Percentiles rank a stretch among this genome's conserved stretches.
Evolutionary conservation across 306 rosid genomes (phyloP).

Genomic region (Leucaena leucocephala): DNA sequence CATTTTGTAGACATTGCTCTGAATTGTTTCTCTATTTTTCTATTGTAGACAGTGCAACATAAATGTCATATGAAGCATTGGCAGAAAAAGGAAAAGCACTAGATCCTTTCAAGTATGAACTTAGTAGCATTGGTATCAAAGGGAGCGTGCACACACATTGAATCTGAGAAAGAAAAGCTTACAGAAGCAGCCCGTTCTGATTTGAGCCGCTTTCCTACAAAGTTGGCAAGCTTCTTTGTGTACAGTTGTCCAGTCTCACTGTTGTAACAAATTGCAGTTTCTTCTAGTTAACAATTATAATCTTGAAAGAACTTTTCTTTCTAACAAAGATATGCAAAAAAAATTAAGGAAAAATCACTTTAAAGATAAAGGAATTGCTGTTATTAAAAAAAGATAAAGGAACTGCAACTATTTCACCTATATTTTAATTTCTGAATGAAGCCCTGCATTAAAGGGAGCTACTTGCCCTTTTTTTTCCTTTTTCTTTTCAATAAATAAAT

Average conservation of each 20-base stretch:
- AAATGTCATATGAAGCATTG: conserved; percentile 4
- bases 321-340: neutral
- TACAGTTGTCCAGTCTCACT: conserved; percentile 84
- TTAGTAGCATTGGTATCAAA: conserved; percentile 17
- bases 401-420: conserved; percentile 16
- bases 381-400: neutral
- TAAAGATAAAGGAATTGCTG: neutral
- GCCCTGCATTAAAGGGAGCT: neutral
- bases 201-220: conserved; percentile 84
- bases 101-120: conserved; percentile 26
- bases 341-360: neutral
- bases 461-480: neutral
- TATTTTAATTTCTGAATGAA: conserved; percentile 17
- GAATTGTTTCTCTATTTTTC: neutral
- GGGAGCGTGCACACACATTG: neutral
- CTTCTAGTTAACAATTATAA: conserved; percentile 26
- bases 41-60: conserved; percentile 10
- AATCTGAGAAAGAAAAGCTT: conserved; percentile 49
- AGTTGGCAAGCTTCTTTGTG: conserved; percentile 87
- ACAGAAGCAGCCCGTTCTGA: conserved; percentile 96
- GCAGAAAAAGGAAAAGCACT: neutral
- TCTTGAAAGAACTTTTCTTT: conserved; percentile 3
- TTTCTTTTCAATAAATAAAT: neutral
- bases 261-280: conserved; percentile 42
- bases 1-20: neutral